Evolutionary conservation across 495 filamentous ascomycete species (phyloP), one percentile per base, ranked within the genome.

Genomic region (Podospora bellae-mahoneyi): DNA sequence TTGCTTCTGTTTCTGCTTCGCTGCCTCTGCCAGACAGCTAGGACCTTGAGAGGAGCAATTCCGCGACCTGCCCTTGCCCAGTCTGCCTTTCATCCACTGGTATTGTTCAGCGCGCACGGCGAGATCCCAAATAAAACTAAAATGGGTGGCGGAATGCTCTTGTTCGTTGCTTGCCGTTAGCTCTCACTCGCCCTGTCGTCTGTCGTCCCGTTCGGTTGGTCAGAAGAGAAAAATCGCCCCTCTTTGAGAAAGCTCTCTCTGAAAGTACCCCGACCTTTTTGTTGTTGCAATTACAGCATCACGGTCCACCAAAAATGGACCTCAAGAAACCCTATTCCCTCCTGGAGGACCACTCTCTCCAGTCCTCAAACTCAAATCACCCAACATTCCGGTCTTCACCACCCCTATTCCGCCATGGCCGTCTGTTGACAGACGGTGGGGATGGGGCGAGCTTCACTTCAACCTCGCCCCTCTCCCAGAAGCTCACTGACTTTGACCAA

Each of bases 61-160:
- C 48, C 56, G 48, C 62, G 61, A 64, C 44, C 39, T 56, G 19
- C 56, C 63, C 20, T 56, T 64, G 54, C 68, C 67, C 67, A 26
- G 55, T 26, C n/a, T 58, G n/a, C 55, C 23, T 26, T 58, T n/a
- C n/a, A 15, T 5, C 55, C 55, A 60, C 64, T 57, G 66, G 18
- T 70, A 26, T 23, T 66, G 19, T 60, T 54, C 72, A 30, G 20
- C 68, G 26, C 59, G 39, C 64, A 64, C 34, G 44, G 5, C 59
- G 9, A 7, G 62, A 65, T 64, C 44, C 44, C 30, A 66, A 68
- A 65, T 72, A 75, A 74, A 77, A 74, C 73, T 75, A 77, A 76
- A 77, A 75, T 75, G 72, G 69, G 72, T 78, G 76, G 74, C 71
- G 74, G 75, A 32, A 75, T 75, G 65, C 70, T 67, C 68, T 66